Evolutionary conservation across 2,329 filamentous ascomycete genomes (phyloP).

Genomic region (Alternaria gaisen): DNA sequence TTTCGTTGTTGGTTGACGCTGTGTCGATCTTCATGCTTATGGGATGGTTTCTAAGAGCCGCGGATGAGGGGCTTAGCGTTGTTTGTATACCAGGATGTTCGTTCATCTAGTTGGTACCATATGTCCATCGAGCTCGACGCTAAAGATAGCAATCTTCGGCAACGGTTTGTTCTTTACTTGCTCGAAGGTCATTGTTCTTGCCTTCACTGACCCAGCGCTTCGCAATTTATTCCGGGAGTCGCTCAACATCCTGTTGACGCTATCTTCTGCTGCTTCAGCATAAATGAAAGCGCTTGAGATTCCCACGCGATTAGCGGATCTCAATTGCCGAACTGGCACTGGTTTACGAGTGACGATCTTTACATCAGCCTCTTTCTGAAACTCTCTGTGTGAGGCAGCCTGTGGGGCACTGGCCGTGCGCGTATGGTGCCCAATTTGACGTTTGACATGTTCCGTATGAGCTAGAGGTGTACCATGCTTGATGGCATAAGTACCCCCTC

Average conservation of each 20-base stretch:
- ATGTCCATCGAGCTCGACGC: background rate
- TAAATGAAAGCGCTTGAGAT: constrained; percentile 9
- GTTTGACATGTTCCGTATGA: constrained; percentile 11
- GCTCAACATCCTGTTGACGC: constrained; percentile 15
- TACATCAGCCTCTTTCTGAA: constrained; percentile 24
- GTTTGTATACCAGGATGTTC: background rate
- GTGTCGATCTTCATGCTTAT: background rate
- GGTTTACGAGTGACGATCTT: constrained; percentile 10
- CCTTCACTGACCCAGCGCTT: constrained; percentile 7
- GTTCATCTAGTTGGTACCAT: background rate
- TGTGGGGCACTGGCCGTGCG: constrained; percentile 32
- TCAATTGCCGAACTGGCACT: constrained; percentile 20
- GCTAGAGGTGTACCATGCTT: constrained; percentile 32
- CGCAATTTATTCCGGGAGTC: constrained; percentile 9
- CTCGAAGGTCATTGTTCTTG: constrained; percentile 24
- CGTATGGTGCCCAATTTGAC: constrained; percentile 20
- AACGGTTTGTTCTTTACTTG: constrained; percentile 43
- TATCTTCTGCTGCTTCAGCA: constrained; percentile 13
- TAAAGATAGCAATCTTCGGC: constrained; percentile 35
- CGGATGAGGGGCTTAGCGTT: background rate
- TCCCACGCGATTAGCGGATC: constrained; percentile 23
- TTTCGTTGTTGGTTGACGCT: background rate
- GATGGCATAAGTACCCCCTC: constrained; percentile 37
- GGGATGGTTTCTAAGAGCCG: background rate
- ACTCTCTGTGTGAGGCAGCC: constrained; percentile 12